phyloP scores from a whole-genome alignment of 352 stramenopile species.

The Globisporangium camurandrum region DNA sequence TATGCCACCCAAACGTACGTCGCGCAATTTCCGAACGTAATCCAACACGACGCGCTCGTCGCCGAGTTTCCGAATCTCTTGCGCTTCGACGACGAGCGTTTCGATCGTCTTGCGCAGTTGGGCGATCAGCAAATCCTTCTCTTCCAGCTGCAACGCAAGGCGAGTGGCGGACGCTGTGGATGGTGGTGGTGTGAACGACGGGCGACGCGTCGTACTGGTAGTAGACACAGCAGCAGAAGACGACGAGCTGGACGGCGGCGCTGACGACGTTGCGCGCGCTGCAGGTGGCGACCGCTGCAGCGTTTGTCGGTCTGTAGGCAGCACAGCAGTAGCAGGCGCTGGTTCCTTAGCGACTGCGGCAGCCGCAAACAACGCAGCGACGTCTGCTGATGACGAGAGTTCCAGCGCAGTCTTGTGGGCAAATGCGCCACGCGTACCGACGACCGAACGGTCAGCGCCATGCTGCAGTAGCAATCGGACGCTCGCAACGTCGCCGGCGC shows the following conservation, averaged over 20 bases:
- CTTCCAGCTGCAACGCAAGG: constrained; percentile 61
- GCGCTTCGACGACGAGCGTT: constrained; percentile 53
- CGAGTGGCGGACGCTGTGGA: constrained; percentile 22
- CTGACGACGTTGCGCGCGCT: neutral
- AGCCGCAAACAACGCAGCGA: constrained; percentile 28
- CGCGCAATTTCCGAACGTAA: constrained; percentile 76
- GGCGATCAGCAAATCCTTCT: constrained; percentile 74
- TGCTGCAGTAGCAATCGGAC: constrained; percentile 40
- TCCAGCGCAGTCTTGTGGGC: constrained; percentile 49
- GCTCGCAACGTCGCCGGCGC: constrained; percentile 43
- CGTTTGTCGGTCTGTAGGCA: neutral
- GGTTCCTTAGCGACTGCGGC: too few species aligned
- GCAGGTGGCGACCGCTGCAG: neutral
- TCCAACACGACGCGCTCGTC: constrained; percentile 76
- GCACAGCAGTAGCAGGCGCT: too few species aligned
- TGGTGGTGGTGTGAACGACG: constrained; percentile 1
- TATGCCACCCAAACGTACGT: constrained; percentile 28
- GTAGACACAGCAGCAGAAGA: neutral
- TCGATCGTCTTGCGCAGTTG: constrained; percentile 81
- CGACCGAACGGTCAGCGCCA: constrained; percentile 31
- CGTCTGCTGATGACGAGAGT: constrained; percentile 38
- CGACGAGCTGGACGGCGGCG: constrained; percentile 1
- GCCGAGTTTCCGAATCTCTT: constrained; percentile 73
- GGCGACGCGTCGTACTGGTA: neutral
- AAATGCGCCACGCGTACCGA: constrained; percentile 36